These are phyloP conservation scores for Colletotrichum sp. DNA, from an alignment of 2,329 filamentous ascomycete species.

Conservation along the genomic window DNA sequence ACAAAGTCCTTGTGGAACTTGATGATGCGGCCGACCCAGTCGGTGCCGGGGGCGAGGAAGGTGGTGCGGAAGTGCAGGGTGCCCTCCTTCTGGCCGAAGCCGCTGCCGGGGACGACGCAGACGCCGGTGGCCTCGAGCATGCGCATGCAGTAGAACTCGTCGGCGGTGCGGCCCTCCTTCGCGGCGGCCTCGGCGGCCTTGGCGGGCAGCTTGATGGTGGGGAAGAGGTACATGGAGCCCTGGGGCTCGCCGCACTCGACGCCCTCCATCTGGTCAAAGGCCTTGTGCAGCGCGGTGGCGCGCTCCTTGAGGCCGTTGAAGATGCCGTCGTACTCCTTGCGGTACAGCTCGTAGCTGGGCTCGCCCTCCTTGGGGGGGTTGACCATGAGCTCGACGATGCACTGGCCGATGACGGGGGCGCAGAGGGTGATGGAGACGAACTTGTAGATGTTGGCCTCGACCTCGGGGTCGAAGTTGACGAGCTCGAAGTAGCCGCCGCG, in stretches of 20 bases:
- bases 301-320: constrained; percentile 79
- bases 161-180: constrained; percentile 74
- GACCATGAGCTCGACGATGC: constrained; percentile 96
- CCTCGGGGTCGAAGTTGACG: constrained; percentile 82
- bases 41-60: constrained; percentile 93
- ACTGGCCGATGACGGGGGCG: constrained; percentile 93
- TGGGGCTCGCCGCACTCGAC: constrained; percentile 89
- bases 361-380: constrained; percentile 88
- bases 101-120: constrained; percentile 89
- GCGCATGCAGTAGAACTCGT: constrained; percentile 93
- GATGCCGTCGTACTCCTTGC: constrained; percentile 84
- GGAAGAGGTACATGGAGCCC: constrained; percentile 99
- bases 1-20: constrained; percentile 94
- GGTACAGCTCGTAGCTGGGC: constrained; percentile 83
- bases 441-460: constrained; percentile 96
- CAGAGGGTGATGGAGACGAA: constrained; percentile 97
- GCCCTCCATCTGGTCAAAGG: constrained; percentile 94
- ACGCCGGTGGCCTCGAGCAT: constrained; percentile 94
- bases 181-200: constrained; percentile 80
- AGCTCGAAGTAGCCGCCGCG: constrained; percentile 98
- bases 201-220: constrained; percentile 80
- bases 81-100: constrained; percentile 92
- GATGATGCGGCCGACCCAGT: constrained; percentile 87
- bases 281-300: constrained; percentile 84
- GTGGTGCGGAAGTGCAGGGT: constrained; percentile 96